A percentile compares a stretch with the other conserved stretches of the same genome.
phyloP scores from a whole-genome alignment of 768 basidiomycete species.

The Baorangia bicolor region DNA sequence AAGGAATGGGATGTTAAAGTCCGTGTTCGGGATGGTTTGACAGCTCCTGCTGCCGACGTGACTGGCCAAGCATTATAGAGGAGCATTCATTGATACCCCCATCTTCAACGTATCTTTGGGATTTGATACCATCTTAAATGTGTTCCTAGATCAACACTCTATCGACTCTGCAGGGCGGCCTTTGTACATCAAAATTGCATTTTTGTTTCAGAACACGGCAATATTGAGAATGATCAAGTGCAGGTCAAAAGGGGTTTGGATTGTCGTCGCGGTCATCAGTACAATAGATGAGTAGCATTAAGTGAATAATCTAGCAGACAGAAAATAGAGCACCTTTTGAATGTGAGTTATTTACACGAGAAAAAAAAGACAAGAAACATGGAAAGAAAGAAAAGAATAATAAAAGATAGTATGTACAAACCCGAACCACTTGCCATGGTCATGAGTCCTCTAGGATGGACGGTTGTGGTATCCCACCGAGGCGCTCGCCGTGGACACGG shows the following conservation, averaged over 20 bases:
- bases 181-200: background rate
- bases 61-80: constrained; percentile 12
- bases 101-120: background rate
- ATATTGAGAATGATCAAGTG: background rate
- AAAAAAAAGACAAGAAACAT: background rate
- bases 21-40: constrained; percentile 17
- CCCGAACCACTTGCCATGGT: background rate
- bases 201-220: background rate
- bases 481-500: constrained; percentile 68
- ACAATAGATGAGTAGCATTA: constrained; percentile 21
- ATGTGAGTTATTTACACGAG: constrained; percentile 6
- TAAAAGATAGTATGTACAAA: constrained; percentile 14
- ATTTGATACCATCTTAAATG: background rate
- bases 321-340: background rate
- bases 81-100: constrained; percentile 1
- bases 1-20: constrained; percentile 80
- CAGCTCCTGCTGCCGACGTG: background rate
- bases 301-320: constrained; percentile 24
- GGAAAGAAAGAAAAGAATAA: background rate
- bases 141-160: background rate
- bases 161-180: background rate
- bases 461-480: constrained; percentile 43
- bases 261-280: constrained; percentile 28
- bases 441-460: constrained; percentile 26
- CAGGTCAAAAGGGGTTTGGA: constrained; percentile 1